Evolutionary conservation across 495 filamentous ascomycete genomes (phyloP).

Genomic region (Lasiosphaeria ovina): DNA sequence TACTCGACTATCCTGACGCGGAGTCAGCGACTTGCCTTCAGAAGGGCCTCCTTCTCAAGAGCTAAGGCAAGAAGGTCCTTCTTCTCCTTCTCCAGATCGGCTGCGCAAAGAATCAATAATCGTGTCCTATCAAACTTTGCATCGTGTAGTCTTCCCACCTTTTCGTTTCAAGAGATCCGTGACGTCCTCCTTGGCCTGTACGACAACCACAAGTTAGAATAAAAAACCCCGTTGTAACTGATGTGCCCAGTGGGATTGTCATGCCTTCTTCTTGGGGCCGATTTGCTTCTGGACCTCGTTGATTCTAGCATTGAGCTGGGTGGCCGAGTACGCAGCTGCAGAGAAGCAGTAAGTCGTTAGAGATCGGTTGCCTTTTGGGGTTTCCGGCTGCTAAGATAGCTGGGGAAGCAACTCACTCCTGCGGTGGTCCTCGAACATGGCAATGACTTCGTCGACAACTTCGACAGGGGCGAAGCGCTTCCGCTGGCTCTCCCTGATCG

Average conservation of each 20-base stretch:
- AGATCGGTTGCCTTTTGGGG: background rate
- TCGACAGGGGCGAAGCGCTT: slow-evolving; percentile 75
- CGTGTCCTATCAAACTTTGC: slow-evolving; percentile 3
- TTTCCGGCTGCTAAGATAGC: background rate
- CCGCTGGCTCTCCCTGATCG: slow-evolving; percentile 85
- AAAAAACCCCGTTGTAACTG: background rate
- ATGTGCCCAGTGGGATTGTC: slow-evolving; percentile 10
- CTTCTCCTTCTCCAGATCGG: slow-evolving; percentile 72
- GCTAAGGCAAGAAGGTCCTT: slow-evolving; percentile 72
- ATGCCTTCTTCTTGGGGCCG: slow-evolving; percentile 85
- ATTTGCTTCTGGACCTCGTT: slow-evolving; percentile 89
- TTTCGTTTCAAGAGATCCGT: slow-evolving; percentile 78
- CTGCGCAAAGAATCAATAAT: slow-evolving; percentile 17
- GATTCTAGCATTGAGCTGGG: slow-evolving; percentile 75
- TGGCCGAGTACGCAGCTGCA: slow-evolving; percentile 65
- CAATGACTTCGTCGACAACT: slow-evolving; percentile 86
- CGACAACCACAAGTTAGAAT: slow-evolving; percentile 10
- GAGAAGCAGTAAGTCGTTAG: background rate
- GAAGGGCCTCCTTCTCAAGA: slow-evolving; percentile 64
- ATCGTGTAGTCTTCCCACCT: slow-evolving; percentile 16
- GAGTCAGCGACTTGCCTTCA: slow-evolving; percentile 34
- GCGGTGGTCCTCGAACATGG: slow-evolving; percentile 82
- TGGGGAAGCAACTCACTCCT: slow-evolving; percentile 54
- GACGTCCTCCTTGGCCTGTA: slow-evolving; percentile 82
- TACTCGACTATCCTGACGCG: background rate